Conservation (phyloP, 257 asterid genomes). For the Solanum pimpinellifolium region DNA sequence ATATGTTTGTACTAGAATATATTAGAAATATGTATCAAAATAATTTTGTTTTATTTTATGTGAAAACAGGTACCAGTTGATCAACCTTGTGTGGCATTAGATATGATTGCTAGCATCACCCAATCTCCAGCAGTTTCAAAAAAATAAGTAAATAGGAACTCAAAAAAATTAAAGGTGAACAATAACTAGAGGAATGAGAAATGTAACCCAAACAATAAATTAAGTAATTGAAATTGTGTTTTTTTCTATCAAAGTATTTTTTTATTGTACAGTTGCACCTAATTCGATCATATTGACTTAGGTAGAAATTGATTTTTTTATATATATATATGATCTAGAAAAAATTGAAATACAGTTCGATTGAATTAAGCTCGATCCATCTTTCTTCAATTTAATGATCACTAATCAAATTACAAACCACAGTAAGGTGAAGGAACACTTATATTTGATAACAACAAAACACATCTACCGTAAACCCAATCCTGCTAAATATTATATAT, state of each 20-base stretch:
- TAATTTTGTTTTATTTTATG: not conserved
- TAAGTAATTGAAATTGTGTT: not conserved
- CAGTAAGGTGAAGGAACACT: not conserved
- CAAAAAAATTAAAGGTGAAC: not conserved
- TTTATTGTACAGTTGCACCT: not conserved
- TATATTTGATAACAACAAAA: not conserved
- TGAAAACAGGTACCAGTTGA: constrained; percentile 31
- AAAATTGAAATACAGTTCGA: not conserved
- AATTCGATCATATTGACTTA: not conserved
- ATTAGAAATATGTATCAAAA: not conserved
- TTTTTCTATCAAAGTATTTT: not conserved
- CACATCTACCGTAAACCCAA: not conserved
- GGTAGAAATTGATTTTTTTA: too few relatives aligned
- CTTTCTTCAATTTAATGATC: not conserved
- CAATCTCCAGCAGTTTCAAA: constrained; percentile 1
- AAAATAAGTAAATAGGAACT: not conserved
- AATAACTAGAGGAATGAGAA: not conserved
- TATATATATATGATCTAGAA: too few relatives aligned
- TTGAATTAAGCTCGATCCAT: not conserved
- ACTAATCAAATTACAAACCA: not conserved
- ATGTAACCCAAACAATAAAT: not conserved
- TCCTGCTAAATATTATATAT: not conserved
- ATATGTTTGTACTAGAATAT: not conserved
- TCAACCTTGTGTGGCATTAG: constrained; percentile 27
- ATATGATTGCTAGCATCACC: constrained; percentile 1